These are phyloP conservation scores for Gossypioides kirkii DNA, from an alignment of 345 rosid species.

Conservation along the genomic window DNA sequence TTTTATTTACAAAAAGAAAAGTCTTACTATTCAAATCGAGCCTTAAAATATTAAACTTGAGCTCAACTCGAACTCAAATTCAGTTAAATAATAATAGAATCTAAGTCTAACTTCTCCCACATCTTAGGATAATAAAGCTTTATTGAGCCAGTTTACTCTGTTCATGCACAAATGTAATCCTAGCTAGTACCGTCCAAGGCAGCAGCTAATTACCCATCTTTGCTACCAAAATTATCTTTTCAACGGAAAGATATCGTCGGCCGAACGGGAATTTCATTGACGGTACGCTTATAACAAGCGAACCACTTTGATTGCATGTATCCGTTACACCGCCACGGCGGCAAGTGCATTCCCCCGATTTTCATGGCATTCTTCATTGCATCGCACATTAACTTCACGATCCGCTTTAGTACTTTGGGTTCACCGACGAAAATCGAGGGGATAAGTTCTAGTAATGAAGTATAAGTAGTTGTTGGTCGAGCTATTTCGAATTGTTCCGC, in stretches of 20 bases:
- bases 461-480: slow-evolving; percentile 48
- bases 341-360: slow-evolving; percentile 35
- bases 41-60: too few relatives aligned
- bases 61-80: too few relatives aligned
- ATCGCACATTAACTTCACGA: slow-evolving; percentile 58
- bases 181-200: slow-evolving; percentile 17
- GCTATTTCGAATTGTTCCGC: slow-evolving; percentile 60
- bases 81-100: too few relatives aligned
- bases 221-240: slow-evolving; percentile 12
- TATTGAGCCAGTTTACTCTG: not conserved
- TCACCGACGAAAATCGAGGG: slow-evolving; percentile 51
- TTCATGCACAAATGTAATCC: not conserved
- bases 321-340: slow-evolving; percentile 84
- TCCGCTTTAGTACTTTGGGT: slow-evolving; percentile 45
- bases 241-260: slow-evolving; percentile 17
- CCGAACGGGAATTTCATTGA: slow-evolving; percentile 27
- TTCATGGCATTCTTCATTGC: slow-evolving; percentile 55
- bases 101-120: too few relatives aligned
- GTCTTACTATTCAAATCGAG: too few relatives aligned
- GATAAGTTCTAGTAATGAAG: slow-evolving; percentile 33
- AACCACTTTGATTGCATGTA: slow-evolving; percentile 86
- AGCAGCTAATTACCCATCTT: slow-evolving; percentile 27
- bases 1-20: too few relatives aligned
- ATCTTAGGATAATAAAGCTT: too few relatives aligned
- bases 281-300: slow-evolving; percentile 53